Conservation (phyloP, 768 basidiomycete species). For the Mycena polygramma region DNA sequence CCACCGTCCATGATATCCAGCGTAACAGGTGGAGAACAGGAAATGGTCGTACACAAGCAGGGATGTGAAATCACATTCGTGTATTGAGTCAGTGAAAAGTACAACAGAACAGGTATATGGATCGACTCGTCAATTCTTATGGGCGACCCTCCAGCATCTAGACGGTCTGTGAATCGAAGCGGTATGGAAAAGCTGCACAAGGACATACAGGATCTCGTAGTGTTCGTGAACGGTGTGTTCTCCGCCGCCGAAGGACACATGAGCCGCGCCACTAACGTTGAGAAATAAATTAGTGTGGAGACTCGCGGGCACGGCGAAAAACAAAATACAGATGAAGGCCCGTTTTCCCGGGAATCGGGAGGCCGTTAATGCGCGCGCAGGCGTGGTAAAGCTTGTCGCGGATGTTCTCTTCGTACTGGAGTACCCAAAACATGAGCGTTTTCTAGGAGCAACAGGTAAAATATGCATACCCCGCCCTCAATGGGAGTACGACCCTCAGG, state of each 20-base stretch:
- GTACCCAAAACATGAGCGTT: not conserved
- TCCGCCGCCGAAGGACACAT: slow-evolving; percentile 60
- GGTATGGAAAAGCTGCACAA: not conserved
- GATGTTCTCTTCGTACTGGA: slow-evolving; percentile 33
- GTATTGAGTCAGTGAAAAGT: not conserved
- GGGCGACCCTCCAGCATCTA: slow-evolving; percentile 33
- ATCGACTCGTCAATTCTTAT: slow-evolving; percentile 20
- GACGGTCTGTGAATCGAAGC: not conserved
- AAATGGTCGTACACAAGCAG: no score
- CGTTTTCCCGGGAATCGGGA: slow-evolving; percentile 31
- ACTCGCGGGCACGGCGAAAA: not conserved
- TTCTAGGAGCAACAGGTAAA: not conserved
- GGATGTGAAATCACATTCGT: no score
- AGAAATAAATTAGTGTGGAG: not conserved
- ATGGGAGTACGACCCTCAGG: slow-evolving; percentile 32
- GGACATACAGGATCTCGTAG: slow-evolving; percentile 64
- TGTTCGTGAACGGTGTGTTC: slow-evolving; percentile 56
- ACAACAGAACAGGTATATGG: slow-evolving; percentile 4
- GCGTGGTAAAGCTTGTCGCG: slow-evolving; percentile 33
- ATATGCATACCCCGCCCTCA: slow-evolving; percentile 33
- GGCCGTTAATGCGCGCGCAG: slow-evolving; percentile 8
- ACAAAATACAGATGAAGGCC: slow-evolving; percentile 31
- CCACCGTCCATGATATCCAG: no score
- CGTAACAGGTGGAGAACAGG: no score
- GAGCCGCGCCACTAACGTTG: slow-evolving; percentile 54